phyloP scores from a whole-genome alignment of 805 yeast genomes.

The Myxozyma neglecta region DNA sequence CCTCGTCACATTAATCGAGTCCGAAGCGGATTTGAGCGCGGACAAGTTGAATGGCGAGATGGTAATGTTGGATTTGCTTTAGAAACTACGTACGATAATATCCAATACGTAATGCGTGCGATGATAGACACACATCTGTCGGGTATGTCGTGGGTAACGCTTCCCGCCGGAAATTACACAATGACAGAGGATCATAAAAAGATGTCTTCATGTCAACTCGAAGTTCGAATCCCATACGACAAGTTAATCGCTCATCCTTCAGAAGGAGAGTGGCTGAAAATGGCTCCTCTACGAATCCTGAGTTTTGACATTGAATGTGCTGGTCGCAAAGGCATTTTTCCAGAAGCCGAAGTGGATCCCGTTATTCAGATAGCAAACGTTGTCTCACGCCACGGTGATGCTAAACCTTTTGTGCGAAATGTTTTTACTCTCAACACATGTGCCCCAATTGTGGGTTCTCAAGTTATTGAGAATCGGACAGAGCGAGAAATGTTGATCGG shows the following conservation, averaged over 20 bases:
- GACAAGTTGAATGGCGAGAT: slow-evolving; percentile 65
- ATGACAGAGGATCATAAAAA: slow-evolving; percentile 44
- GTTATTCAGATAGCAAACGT: slow-evolving; percentile 98
- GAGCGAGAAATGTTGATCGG: slow-evolving; percentile 80
- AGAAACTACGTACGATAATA: slow-evolving; percentile 70
- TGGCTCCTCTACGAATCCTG: slow-evolving; percentile 89
- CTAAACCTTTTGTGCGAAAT: slow-evolving; percentile 87
- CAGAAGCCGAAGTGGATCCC: slow-evolving; percentile 90
- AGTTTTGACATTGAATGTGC: slow-evolving; percentile 99
- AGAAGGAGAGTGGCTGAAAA: slow-evolving; percentile 89
- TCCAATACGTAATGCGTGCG: slow-evolving; percentile 78
- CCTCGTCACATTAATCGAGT: slow-evolving; percentile 66
- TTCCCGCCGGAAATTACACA: slow-evolving; percentile 71
- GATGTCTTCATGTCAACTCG: slow-evolving; percentile 82
- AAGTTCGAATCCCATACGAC: slow-evolving; percentile 65
- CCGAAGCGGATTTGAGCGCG: slow-evolving; percentile 80
- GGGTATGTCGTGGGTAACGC: slow-evolving; percentile 94
- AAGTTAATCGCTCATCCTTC: slow-evolving; percentile 78
- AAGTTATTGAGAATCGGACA: slow-evolving; percentile 68
- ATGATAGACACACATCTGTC: slow-evolving; percentile 78
- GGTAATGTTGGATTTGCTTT: slow-evolving; percentile 35
- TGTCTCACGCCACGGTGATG: slow-evolving; percentile 65
- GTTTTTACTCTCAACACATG: slow-evolving; percentile 93
- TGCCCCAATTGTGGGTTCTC: slow-evolving; percentile 90
- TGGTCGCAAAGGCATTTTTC: slow-evolving; percentile 94